Evolutionary conservation across 2,329 filamentous ascomycete genomes (phyloP), one percentile per base, ranked within the genome.

Genomic region (Cladosporium sp.): DNA sequence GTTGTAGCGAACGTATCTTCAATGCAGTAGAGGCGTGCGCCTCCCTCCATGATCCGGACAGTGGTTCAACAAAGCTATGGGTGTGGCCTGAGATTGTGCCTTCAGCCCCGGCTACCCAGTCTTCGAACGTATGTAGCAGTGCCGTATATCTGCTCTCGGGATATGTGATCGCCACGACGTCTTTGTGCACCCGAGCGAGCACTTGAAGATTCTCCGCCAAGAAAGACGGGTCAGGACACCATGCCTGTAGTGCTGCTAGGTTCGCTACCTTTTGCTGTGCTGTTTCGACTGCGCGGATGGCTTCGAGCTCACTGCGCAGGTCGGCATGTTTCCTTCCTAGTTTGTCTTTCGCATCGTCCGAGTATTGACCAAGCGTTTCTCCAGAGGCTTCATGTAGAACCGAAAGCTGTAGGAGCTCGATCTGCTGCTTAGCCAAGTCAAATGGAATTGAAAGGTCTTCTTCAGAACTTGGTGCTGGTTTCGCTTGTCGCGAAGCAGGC

Each of bases 371-470:
- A 1, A 72, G 62, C 0, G 74, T 74, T 3, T 62, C 53, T 1
- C 64, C 65, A 3, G 78, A 75, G 47, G 77, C 75, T 55, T 77
- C 75, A 63, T 86, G 83, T 18, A 87, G 64, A 7, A 86, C 68
- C 42, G 84, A 80, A 7, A 86, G 70, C 59, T 85, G 82, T 19
- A 87, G 69, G 2, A 87, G 72, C 61, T 84, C 80, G 2, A 82
- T 77, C 63, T 86, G 84, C 48, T 62, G 56, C 30, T 58, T 56
- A 7, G 55, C 55, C 2, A 57, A 51, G 13, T 67, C 64, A 12
- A 48, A 48, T 7, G 45, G 36, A 25, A 40, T 22, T 53, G 55
- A 38, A 50, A 57, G 22, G 57, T 53, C 47, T 22, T 50, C 38
- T 15, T 50, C 47, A 15, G 9, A n/a, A 30, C 3, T 72, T 12